Percentiles rank a stretch among this genome's conserved stretches.
These are phyloP conservation scores for Erigeron canadensis DNA, from an alignment of 129 eudicot species.

Conservation along the genomic window DNA sequence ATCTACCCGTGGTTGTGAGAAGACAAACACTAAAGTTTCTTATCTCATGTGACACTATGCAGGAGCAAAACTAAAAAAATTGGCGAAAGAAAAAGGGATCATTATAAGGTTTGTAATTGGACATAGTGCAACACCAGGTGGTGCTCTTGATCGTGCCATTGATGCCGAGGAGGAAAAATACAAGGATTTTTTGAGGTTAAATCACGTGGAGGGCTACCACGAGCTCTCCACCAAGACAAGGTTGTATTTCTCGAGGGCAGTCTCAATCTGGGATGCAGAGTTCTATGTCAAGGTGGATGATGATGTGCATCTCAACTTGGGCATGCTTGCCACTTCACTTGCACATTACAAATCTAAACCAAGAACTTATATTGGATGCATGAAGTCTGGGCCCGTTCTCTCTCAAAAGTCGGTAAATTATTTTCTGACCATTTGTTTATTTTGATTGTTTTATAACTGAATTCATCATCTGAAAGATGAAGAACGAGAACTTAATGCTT, in stretches of 20 bases:
- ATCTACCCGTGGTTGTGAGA: neutral
- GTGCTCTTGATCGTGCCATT: constrained; percentile 60
- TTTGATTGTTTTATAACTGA: neutral
- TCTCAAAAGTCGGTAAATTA: constrained; percentile 52
- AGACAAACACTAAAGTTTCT: neutral
- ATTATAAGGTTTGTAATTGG: constrained; percentile 74
- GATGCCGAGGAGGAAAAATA: constrained; percentile 56
- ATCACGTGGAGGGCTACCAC: constrained; percentile 75
- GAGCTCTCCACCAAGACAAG: constrained; percentile 71
- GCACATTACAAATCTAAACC: constrained; percentile 57
- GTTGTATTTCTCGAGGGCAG: constrained; percentile 56
- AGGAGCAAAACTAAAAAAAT: constrained; percentile 53
- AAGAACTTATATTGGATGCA: constrained; percentile 70
- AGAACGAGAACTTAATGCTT: neutral
- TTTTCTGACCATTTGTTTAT: neutral
- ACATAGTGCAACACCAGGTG: constrained; percentile 61
- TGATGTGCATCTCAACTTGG: constrained; percentile 71
- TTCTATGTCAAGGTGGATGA: constrained; percentile 79
- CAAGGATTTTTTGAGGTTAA: constrained; percentile 56
- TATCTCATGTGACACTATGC: constrained; percentile 1
- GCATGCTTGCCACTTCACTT: constrained; percentile 52
- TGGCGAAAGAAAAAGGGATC: constrained; percentile 76
- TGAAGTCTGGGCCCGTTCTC: constrained; percentile 85
- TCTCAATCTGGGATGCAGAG: constrained; percentile 71
- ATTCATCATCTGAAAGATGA: neutral